Conservation (phyloP, 1,139 yeast genomes). For the Suhomyces atakaporum region DNA sequence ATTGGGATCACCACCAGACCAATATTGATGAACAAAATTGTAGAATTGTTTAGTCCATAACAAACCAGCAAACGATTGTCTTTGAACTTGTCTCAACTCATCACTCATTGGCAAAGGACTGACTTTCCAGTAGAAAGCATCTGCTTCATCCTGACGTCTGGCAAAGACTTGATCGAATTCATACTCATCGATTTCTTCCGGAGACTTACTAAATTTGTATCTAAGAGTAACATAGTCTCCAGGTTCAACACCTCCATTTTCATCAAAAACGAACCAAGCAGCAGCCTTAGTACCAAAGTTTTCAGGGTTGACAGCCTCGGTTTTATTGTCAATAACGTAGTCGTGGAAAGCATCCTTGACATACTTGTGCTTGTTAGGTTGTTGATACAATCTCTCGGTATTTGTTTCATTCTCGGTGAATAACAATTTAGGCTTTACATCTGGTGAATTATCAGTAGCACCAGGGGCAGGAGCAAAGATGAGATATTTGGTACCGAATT, state of each 20-base stretch:
- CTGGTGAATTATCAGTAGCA: conserved; percentile 54
- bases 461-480: conserved; percentile 93
- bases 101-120: conserved; percentile 86
- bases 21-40: conserved; percentile 81
- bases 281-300: conserved; percentile 72
- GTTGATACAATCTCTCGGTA: conserved; percentile 63
- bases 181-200: conserved; percentile 69
- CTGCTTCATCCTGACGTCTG: conserved; percentile 85
- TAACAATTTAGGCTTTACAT: conserved; percentile 71
- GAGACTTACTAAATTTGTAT: conserved; percentile 60
- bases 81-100: conserved; percentile 79
- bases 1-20: conserved; percentile 88
- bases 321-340: conserved; percentile 61
- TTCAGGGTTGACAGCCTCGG: conserved; percentile 68
- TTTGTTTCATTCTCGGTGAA: conserved; percentile 94
- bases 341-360: conserved; percentile 95
- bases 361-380: conserved; percentile 57
- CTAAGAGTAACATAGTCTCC: conserved; percentile 89
- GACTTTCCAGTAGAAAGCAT: conserved; percentile 88
- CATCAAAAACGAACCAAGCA: conserved; percentile 81
- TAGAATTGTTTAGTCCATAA: conserved; percentile 95
- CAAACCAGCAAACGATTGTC: conserved; percentile 94
- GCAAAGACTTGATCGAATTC: conserved; percentile 74
- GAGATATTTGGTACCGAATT: conserved; percentile 70
- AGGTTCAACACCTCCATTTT: conserved; percentile 76